A percentile compares a stretch with the other conserved stretches of the same genome.
These are phyloP conservation scores for Aechmea fasciata DNA, from an alignment of 176 grass and related monocot species.

Conservation along the genomic window DNA sequence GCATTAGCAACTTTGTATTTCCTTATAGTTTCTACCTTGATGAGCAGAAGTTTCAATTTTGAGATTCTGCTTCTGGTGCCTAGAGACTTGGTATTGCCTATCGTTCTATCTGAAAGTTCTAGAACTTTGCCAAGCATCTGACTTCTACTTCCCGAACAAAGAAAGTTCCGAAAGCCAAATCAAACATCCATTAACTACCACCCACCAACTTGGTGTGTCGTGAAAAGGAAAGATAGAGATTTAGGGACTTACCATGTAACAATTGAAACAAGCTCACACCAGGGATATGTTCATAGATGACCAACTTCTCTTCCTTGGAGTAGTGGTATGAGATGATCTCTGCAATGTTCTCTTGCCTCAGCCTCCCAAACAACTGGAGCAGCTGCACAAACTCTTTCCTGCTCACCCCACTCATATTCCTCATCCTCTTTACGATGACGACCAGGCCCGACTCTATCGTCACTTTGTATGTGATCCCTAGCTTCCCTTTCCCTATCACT, in stretches of 20 bases:
- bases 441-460: conserved; percentile 27
- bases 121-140: too few relatives aligned
- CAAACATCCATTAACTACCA: not conserved
- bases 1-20: too few relatives aligned
- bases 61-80: too few relatives aligned
- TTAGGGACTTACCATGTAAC: conserved; percentile 47
- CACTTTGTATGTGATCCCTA: conserved; percentile 78
- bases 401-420: conserved; percentile 47
- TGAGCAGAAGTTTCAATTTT: too few relatives aligned
- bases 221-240: not conserved
- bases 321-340: conserved; percentile 59
- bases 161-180: not conserved
- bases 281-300: conserved; percentile 58
- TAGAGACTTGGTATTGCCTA: too few relatives aligned
- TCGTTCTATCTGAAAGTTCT: too few relatives aligned
- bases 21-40: too few relatives aligned
- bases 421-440: conserved; percentile 72
- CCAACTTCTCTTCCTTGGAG: conserved; percentile 84
- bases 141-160: too few relatives aligned
- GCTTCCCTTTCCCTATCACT: conserved; percentile 60
- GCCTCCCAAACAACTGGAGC: conserved; percentile 68
- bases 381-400: conserved; percentile 68
- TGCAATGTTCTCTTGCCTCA: conserved; percentile 70
- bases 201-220: not conserved
- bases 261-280: conserved; percentile 75